Conservation (phyloP, 495 filamentous ascomycete genomes). For the Aspergillus hancockii region DNA sequence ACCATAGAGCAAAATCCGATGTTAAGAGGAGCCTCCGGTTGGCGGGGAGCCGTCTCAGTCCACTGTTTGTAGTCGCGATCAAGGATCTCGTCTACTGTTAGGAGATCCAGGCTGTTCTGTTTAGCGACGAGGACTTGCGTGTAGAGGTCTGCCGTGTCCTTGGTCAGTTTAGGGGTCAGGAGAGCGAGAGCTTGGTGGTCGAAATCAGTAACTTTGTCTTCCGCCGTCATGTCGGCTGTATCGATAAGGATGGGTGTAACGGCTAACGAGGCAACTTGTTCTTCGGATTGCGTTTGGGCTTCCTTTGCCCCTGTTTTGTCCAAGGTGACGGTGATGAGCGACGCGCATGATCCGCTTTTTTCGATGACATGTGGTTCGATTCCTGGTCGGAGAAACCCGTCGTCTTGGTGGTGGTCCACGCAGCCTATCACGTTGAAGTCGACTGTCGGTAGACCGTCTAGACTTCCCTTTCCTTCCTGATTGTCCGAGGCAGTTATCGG, state of each 20-base stretch:
- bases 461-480: constrained; percentile 27
- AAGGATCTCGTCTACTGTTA: constrained; percentile 73
- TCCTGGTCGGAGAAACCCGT: constrained; percentile 55
- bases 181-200: constrained; percentile 68
- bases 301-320: not conserved
- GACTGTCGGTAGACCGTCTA: constrained; percentile 38
- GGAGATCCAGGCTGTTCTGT: constrained; percentile 60
- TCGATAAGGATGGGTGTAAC: constrained; percentile 83
- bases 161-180: constrained; percentile 49
- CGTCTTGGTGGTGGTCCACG: constrained; percentile 92
- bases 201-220: constrained; percentile 70
- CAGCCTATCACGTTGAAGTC: constrained; percentile 63
- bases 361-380: constrained; percentile 61
- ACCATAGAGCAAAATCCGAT: constrained; percentile 78
- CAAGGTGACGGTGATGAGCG: constrained; percentile 68
- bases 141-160: constrained; percentile 60
- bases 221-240: constrained; percentile 69
- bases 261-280: constrained; percentile 71
- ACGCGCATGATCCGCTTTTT: constrained; percentile 76
- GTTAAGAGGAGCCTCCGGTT: constrained; percentile 32
- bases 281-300: constrained; percentile 29
- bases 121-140: constrained; percentile 66
- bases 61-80: constrained; percentile 94
- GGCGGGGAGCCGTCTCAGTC: constrained; percentile 49
- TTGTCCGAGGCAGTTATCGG: constrained; percentile 50